phyloP scores from a whole-genome alignment of 306 rosid species.

The Oxytropis ochrocephala region DNA sequence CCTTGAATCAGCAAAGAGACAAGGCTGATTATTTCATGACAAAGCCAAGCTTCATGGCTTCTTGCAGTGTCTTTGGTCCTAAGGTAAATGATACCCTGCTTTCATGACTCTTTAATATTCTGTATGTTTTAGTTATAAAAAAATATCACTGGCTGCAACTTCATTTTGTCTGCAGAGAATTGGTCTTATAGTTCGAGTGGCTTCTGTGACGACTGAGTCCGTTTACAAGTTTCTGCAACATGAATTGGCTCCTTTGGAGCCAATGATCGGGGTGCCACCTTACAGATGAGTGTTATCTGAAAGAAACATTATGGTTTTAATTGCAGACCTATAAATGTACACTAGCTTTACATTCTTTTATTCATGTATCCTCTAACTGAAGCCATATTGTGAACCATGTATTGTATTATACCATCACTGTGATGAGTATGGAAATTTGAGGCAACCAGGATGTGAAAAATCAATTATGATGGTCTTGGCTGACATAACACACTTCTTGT shows the following conservation, averaged over 20 bases:
- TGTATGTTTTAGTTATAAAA: neutral
- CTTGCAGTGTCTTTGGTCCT: constrained; percentile 81
- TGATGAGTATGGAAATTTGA: neutral
- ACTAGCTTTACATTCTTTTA: neutral
- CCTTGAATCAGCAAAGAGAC: constrained; percentile 31
- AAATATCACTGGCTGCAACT: neutral
- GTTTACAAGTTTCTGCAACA: constrained; percentile 66
- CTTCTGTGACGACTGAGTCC: constrained; percentile 79
- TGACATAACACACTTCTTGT: neutral
- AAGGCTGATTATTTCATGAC: constrained; percentile 29
- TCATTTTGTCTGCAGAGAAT: constrained; percentile 40
- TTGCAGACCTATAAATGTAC: neutral
- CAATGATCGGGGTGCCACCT: constrained; percentile 67
- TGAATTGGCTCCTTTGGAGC: constrained; percentile 68
- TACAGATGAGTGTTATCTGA: constrained; percentile 33
- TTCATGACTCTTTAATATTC: too few species aligned
- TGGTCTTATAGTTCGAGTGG: constrained; percentile 75
- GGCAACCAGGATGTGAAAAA: neutral
- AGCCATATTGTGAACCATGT: neutral
- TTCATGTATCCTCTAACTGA: neutral
- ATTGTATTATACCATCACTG: neutral
- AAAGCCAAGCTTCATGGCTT: constrained; percentile 70
- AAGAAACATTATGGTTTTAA: neutral
- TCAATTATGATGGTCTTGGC: too few species aligned
- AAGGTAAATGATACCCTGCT: too few species aligned